These are phyloP conservation scores for Hyaloraphidium curvatum DNA, from an alignment of 192 early-diverging fungal species.

Conservation along the genomic window DNA sequence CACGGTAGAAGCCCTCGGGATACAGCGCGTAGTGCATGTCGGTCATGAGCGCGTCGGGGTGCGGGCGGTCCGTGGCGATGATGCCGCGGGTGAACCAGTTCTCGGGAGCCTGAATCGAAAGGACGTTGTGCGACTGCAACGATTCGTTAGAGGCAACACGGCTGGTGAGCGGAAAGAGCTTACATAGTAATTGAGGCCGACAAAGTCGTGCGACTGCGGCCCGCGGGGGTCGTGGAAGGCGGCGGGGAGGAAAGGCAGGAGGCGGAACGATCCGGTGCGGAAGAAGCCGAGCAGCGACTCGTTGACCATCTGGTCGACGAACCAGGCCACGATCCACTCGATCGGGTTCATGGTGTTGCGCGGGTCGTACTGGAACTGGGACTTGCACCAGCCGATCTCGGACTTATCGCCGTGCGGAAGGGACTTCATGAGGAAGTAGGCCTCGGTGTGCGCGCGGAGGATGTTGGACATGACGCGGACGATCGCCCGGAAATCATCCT, in stretches of 20 bases:
- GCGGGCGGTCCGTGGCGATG: not conserved
- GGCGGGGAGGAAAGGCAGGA: not conserved
- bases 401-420: not conserved
- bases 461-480: not conserved
- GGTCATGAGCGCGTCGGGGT: not conserved
- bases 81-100: not conserved
- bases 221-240: not conserved
- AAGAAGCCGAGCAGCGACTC: not conserved
- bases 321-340: not conserved
- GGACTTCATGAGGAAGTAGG: not conserved
- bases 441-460: not conserved
- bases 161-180: too few species aligned
- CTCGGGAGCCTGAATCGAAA: not conserved
- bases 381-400: not conserved
- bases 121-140: constrained; percentile 3
- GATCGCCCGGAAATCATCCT: too few species aligned
- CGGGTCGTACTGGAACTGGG: constrained; percentile 2
- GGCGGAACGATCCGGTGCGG: not conserved
- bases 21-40: constrained; percentile 3
- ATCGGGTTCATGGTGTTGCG: not conserved
- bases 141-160: too few species aligned
- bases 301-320: not conserved
- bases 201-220: not conserved
- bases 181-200: constrained; percentile 1
- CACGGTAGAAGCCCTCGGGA: constrained; percentile 2